Evolutionary conservation across 139 green algal species (phyloP).

Genomic region (Closterium sp.): DNA sequence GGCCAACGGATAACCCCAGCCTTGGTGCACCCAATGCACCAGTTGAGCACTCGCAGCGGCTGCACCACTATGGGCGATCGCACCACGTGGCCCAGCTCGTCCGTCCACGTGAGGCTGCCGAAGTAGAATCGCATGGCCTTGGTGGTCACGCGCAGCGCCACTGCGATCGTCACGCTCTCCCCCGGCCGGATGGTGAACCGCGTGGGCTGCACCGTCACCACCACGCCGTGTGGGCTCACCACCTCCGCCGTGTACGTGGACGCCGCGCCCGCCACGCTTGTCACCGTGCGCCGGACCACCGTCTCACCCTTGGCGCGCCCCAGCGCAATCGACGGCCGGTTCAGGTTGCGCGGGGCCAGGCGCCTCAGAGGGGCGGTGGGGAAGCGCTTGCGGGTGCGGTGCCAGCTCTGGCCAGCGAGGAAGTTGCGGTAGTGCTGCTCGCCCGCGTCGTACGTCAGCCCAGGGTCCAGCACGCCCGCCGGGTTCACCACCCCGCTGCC

Average conservation of each 20-base stretch:
- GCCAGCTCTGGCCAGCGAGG: background rate
- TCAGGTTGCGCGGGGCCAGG: background rate
- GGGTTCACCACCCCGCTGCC: slow-evolving; percentile 10
- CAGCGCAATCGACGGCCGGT: slow-evolving; percentile 13
- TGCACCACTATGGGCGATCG: background rate
- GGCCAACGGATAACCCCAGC: background rate
- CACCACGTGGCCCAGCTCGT: background rate
- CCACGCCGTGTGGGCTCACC: background rate
- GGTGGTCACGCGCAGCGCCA: background rate
- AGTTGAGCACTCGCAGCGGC: background rate
- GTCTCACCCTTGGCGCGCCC: background rate
- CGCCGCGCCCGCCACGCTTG: background rate
- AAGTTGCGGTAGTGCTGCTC: background rate
- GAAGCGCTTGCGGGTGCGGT: background rate
- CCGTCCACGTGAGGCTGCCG: background rate
- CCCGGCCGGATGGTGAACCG: background rate
- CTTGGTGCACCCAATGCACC: background rate
- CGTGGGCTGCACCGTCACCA: background rate
- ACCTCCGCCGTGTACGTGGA: background rate
- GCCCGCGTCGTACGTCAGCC: slow-evolving; percentile 23
- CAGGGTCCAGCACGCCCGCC: background rate
- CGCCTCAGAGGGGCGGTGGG: background rate
- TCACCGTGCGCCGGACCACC: background rate
- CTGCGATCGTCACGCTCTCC: background rate
- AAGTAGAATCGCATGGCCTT: background rate